Evolutionary conservation across 2,329 filamentous ascomycete species (phyloP), one percentile per base, ranked within the genome.

Genomic region (Alternaria hordeiaustralica): DNA sequence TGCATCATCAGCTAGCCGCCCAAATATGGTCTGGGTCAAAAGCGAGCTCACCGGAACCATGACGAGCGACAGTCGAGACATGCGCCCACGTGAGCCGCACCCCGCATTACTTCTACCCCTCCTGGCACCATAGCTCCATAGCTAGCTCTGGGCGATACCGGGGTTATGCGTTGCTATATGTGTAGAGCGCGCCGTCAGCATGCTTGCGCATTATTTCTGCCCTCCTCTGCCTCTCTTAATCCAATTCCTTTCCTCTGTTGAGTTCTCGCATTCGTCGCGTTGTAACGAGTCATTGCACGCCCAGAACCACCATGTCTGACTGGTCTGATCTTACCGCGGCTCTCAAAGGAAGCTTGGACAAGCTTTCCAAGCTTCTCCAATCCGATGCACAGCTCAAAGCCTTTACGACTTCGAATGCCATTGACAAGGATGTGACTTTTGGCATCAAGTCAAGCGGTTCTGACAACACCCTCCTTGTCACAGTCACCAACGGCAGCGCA

Each of bases 371-470:
- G 61, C 73, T 79, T 47, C 72, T 80, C 26, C 61, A 74, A 18
- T 77, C 75, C 36, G 78, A 80, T 41, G 64, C 55, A 23, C 75
- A 78, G 60, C 72, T 79, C 54, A 76, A 78, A 23, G 76, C 78
- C 9, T 80, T 80, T 59, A 77, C 75, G 5, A 75, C 72, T 6
- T 75, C 78, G 0, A 64, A 76, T 47, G 77, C 77, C 6, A 79
- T 80, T 61, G 72, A 73, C 55, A 73, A 74, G 41, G 64, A 70
- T 10, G 66, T 67, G 7, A 79, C 75, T 2, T 80, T 80, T 45
- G 77, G 74, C 28, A 76, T 78, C 73, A 79, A 78, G 58, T 76
- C 78, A 13, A 74, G 70, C 58, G 73, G 70, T 47, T 78, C 73
- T 3, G 76, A 79, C 62, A 74, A 74, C 55, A 68, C 74, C 2